Evolutionary conservation across 2,329 filamentous ascomycete species (phyloP), one percentile per base, ranked within the genome.

Genomic region (Fusarium hainanense): DNA sequence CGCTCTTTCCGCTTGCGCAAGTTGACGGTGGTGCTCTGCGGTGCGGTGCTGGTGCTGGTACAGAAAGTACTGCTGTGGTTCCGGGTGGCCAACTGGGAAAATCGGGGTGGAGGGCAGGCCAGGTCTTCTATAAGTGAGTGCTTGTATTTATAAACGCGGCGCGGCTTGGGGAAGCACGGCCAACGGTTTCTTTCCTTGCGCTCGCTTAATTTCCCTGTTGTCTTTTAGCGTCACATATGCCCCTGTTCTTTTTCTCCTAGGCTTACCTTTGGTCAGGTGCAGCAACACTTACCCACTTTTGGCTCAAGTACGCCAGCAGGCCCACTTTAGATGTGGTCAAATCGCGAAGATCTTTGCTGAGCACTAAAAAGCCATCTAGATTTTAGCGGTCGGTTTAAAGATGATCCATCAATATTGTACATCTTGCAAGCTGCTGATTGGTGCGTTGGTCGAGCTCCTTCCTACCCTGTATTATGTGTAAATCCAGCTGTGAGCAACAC

Each of bases 91-190:
- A 73, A 70, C 65, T 75, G 77, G 77, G 73, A 77, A 77, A 80
- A 80, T 77, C 72, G 76, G 77, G 78, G 79, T 79, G 80, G 80
- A 81, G 80, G 80, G 80, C 80, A 80, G 78, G 79, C 78, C 77
- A 64, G 78, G 77, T 78, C 79, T 80, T 81, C 79, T 81, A 82
- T 82, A 81, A 80, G 79, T 80, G 78, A 78, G 76, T 78, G 75
- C 77, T 75, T 82, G 78, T 80, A 81, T 79, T 82, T 82, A 82
- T 82, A 82, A 80, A 81, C 79, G 79, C 74, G 75, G 69, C 74
- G 71, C 74, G 69, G 71, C 66, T 69, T 72, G 67, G 58, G 64
- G 48, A 58, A 73, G 68, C 68, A 70, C 73, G 69, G 72, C 78
- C 78, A 79, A 79, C 78, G 73, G 76, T 75, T 77, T 77, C 73